Evolutionary conservation across 2,329 filamentous ascomycete genomes (phyloP).

Genomic region (Coniochaeta sp.): DNA sequence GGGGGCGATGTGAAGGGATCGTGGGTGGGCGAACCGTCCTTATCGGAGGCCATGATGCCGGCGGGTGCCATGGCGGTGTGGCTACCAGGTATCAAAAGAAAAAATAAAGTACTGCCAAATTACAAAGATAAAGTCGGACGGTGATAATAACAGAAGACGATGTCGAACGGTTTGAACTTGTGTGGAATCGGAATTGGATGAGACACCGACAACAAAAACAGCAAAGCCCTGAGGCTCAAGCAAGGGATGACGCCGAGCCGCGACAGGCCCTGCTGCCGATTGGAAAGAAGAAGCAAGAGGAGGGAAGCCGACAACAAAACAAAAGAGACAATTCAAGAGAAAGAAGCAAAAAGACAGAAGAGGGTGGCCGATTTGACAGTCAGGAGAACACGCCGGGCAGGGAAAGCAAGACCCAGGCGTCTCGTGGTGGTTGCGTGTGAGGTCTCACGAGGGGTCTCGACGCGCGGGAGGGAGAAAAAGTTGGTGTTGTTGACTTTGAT

Average conservation of each 20-base stretch:
- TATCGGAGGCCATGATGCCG: slow-evolving; percentile 30
- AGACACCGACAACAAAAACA: neutral
- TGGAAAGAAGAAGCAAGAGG: neutral
- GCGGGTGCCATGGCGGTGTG: slow-evolving; percentile 30
- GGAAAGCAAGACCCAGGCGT: slow-evolving; percentile 2
- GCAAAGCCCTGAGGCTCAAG: neutral
- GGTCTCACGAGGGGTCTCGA: slow-evolving; percentile 1
- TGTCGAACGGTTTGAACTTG: neutral
- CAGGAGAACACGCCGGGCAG: neutral
- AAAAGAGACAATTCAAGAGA: neutral
- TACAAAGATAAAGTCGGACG: neutral
- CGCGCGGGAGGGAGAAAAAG: neutral
- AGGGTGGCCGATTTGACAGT: neutral
- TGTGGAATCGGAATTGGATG: neutral
- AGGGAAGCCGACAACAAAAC: neutral
- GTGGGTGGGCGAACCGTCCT: slow-evolving; percentile 18
- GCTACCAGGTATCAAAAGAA: neutral
- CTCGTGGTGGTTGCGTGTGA: neutral
- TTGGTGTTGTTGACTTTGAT: slow-evolving; percentile 2
- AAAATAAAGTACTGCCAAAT: neutral
- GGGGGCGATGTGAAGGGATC: slow-evolving; percentile 52
- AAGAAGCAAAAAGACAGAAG: neutral
- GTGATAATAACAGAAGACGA: neutral
- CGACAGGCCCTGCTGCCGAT: slow-evolving; percentile 1
- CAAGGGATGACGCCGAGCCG: neutral